These are phyloP conservation scores for Tolypocladium tundrense DNA, from an alignment of 2,329 filamentous ascomycete species.

Conservation along the genomic window DNA sequence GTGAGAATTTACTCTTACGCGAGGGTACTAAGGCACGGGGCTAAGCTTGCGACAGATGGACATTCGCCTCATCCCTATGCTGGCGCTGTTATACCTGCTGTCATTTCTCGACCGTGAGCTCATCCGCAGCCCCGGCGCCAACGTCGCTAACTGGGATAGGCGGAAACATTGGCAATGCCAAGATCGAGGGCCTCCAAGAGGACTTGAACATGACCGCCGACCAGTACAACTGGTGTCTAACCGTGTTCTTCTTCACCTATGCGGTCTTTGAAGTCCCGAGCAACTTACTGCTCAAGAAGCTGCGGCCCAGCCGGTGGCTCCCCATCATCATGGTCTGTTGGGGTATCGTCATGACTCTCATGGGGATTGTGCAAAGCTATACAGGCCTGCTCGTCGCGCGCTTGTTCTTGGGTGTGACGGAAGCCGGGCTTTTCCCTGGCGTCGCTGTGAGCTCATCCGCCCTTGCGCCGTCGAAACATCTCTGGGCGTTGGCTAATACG, in stretches of 20 bases:
- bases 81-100: conserved; percentile 58
- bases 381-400: conserved; percentile 36
- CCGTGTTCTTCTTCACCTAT: conserved; percentile 72
- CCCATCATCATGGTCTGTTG: conserved; percentile 64
- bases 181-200: conserved; percentile 47
- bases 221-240: conserved; percentile 61
- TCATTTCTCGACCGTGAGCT: conserved; percentile 52
- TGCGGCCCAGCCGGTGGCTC: conserved; percentile 65
- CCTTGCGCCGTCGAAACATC: not conserved
- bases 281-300: conserved; percentile 64
- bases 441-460: conserved; percentile 32
- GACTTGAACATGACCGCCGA: conserved; percentile 46
- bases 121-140: too few species aligned
- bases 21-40: not conserved
- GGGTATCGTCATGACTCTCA: conserved; percentile 37
- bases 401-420: conserved; percentile 54
- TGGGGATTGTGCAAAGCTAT: conserved; percentile 41
- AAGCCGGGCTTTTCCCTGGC: conserved; percentile 57
- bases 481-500: not conserved
- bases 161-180: conserved; percentile 57
- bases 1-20: conserved; percentile 12
- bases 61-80: conserved; percentile 43
- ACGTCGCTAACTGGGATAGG: conserved; percentile 16
- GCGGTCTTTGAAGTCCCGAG: conserved; percentile 66
- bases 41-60: conserved; percentile 31